phyloP scores from a whole-genome alignment of 768 basidiomycete species.

The Kwoniella europaea region DNA sequence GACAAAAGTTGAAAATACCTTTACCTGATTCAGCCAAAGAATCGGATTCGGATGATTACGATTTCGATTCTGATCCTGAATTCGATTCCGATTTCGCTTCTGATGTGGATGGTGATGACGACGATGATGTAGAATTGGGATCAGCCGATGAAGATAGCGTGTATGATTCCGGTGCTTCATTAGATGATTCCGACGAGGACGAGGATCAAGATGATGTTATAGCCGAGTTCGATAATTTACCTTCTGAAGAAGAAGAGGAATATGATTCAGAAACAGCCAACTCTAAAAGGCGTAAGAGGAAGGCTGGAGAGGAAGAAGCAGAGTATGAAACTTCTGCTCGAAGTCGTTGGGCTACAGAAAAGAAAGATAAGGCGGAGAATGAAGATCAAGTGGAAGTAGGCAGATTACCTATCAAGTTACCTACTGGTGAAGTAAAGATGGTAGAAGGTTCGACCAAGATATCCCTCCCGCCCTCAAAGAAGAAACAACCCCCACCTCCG shows the following conservation, averaged over 20 bases:
- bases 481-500: conserved; percentile 23
- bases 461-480: conserved; percentile 43
- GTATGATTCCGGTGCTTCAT: conserved; percentile 59
- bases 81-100: conserved; percentile 58
- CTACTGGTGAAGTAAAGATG: conserved; percentile 74
- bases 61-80: conserved; percentile 64
- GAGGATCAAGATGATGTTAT: conserved; percentile 33
- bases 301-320: conserved; percentile 60
- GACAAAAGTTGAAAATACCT: conserved; percentile 62
- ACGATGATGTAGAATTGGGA: conserved; percentile 29
- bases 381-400: conserved; percentile 53
- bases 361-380: conserved; percentile 23
- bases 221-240: conserved; percentile 25
- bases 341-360: conserved; percentile 32
- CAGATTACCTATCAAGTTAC: conserved; percentile 80
- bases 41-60: conserved; percentile 68
- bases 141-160: conserved; percentile 55
- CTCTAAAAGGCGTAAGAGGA: conserved; percentile 69
- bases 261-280: conserved; percentile 63
- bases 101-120: conserved; percentile 53
- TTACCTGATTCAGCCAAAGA: conserved; percentile 24
- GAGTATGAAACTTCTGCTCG: conserved; percentile 65
- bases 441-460: conserved; percentile 55
- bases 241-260: conserved; percentile 31
- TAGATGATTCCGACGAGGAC: conserved; percentile 47